phyloP scores from a whole-genome alignment of 2,329 filamentous ascomycete genomes.

The Magnaporthiopsis poae region DNA sequence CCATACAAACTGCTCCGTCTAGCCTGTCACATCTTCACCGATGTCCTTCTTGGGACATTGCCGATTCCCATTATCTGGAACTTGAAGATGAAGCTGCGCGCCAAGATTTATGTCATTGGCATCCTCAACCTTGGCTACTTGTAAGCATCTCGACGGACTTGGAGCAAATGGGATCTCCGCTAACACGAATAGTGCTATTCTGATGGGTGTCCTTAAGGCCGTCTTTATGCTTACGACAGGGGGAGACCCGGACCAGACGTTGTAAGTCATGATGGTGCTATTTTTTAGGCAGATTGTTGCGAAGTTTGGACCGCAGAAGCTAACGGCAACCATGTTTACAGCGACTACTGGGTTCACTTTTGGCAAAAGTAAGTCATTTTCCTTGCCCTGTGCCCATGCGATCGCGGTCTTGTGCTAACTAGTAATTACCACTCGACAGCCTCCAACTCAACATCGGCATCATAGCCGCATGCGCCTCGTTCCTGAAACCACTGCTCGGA shows the following conservation, averaged over 20 bases:
- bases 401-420: background rate
- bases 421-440: slow-evolving; percentile 6
- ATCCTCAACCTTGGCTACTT: slow-evolving; percentile 23
- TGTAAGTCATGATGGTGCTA: background rate
- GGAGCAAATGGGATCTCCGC: too few species aligned
- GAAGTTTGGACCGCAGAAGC: background rate
- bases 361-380: slow-evolving; percentile 5
- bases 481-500: slow-evolving; percentile 17
- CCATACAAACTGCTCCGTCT: background rate
- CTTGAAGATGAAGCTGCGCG: slow-evolving; percentile 18
- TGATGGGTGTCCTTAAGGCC: slow-evolving; percentile 22
- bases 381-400: background rate
- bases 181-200: slow-evolving; percentile 16
- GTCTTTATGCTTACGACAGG: slow-evolving; percentile 21
- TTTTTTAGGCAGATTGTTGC: too few species aligned
- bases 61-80: slow-evolving; percentile 23
- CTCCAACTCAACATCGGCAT: slow-evolving; percentile 18
- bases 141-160: slow-evolving; percentile 12
- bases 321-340: background rate
- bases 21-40: slow-evolving; percentile 23
- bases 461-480: slow-evolving; percentile 18
- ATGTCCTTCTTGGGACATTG: slow-evolving; percentile 20
- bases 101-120: slow-evolving; percentile 19
- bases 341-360: slow-evolving; percentile 8
- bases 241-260: slow-evolving; percentile 19